Percentiles rank a stretch among this genome's conserved stretches.
These are phyloP conservation scores for Tolypocladium ophioglossoides DNA, from an alignment of 2,329 filamentous ascomycete species.

Conservation along the genomic window DNA sequence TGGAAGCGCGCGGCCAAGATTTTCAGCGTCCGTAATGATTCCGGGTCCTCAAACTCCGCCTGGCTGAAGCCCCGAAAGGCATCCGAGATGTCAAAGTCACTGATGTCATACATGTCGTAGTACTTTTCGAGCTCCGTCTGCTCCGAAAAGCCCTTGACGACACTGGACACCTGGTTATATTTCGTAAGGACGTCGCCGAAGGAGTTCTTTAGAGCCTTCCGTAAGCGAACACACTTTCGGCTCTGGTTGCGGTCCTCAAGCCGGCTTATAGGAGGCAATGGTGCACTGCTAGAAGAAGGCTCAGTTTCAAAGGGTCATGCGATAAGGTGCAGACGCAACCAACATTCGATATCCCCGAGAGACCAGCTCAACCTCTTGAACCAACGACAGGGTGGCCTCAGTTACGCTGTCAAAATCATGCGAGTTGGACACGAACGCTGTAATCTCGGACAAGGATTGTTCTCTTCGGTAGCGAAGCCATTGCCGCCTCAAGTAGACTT, in stretches of 20 bases:
- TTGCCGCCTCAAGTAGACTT: constrained; percentile 65
- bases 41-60: constrained; percentile 61
- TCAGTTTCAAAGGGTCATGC: neutral
- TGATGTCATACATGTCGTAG: constrained; percentile 80
- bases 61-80: constrained; percentile 56
- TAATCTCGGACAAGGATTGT: constrained; percentile 60
- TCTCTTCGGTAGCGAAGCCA: constrained; percentile 72
- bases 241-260: constrained; percentile 75
- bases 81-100: constrained; percentile 60
- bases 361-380: constrained; percentile 93
- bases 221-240: constrained; percentile 69
- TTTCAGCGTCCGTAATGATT: constrained; percentile 72
- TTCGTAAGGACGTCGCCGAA: constrained; percentile 60
- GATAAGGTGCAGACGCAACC: constrained; percentile 19
- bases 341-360: constrained; percentile 82
- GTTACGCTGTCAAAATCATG: constrained; percentile 73
- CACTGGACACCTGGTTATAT: constrained; percentile 59
- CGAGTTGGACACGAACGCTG: constrained; percentile 58
- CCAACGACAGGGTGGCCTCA: constrained; percentile 65
- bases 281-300: constrained; percentile 55
- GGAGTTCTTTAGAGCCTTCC: constrained; percentile 61
- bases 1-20: constrained; percentile 72
- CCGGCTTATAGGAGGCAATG: constrained; percentile 82
- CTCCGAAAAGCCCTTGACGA: constrained; percentile 63
- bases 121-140: constrained; percentile 82